Conservation (phyloP, 2,329 filamentous ascomycete species). For the Ilyonectria mors-panacis region DNA sequence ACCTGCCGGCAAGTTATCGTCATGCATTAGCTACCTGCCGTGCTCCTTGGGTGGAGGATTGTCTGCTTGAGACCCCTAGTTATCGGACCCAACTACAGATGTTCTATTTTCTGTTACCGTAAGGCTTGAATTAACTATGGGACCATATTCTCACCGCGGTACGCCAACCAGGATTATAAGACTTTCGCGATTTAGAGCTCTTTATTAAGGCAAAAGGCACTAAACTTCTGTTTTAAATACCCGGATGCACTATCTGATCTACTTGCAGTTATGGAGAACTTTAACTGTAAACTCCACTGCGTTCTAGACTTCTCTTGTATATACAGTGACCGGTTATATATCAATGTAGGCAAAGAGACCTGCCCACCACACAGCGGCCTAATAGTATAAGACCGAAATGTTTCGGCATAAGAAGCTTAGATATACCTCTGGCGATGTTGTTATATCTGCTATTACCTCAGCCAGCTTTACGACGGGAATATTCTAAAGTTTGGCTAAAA, state of each 20-base stretch:
- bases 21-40: constrained; percentile 25
- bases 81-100: constrained; percentile 23
- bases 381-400: too few species aligned
- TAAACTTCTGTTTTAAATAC: not conserved
- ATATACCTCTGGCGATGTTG: constrained; percentile 22
- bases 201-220: constrained; percentile 4
- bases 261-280: not conserved
- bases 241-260: not conserved
- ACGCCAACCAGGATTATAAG: constrained; percentile 10
- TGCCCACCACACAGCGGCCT: not conserved
- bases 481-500: constrained; percentile 20
- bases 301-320: constrained; percentile 14
- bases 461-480: constrained; percentile 6
- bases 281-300: constrained; percentile 10
- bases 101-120: constrained; percentile 21
- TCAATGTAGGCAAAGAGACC: constrained; percentile 24
- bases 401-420: not conserved
- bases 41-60: not conserved
- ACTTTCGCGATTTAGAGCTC: constrained; percentile 22
- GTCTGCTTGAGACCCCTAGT: constrained; percentile 22
- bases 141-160: constrained; percentile 19
- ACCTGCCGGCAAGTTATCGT: constrained; percentile 30
- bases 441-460: constrained; percentile 20
- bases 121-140: constrained; percentile 26
- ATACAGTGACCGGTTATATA: constrained; percentile 21